A percentile compares a stretch with the other conserved stretches of the same genome.
Evolutionary conservation across 768 basidiomycete species (phyloP).

Genomic region (Pluteus cervinus): DNA sequence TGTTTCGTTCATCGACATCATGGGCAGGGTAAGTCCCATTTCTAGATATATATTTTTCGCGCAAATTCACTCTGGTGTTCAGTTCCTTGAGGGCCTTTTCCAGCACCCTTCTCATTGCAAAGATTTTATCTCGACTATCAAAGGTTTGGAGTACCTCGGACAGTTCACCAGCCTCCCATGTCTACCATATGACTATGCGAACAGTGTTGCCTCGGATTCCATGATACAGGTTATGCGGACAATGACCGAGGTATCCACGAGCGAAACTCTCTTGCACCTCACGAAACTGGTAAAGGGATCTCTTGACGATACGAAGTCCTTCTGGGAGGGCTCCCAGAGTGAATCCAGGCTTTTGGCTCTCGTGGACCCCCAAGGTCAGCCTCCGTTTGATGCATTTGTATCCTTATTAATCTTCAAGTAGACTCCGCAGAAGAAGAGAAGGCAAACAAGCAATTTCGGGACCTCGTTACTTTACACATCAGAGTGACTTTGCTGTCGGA

Average conservation of each 20-base stretch:
- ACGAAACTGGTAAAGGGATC: slow-evolving; percentile 65
- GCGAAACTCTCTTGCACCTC: slow-evolving; percentile 67
- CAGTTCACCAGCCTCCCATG: slow-evolving; percentile 78
- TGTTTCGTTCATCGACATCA: slow-evolving; percentile 72
- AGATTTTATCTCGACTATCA: slow-evolving; percentile 75
- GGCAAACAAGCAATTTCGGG: slow-evolving; percentile 63
- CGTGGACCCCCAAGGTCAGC: slow-evolving; percentile 46
- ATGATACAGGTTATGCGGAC: slow-evolving; percentile 85
- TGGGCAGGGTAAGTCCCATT: slow-evolving; percentile 56
- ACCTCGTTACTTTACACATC: slow-evolving; percentile 69
- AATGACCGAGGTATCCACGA: slow-evolving; percentile 81
- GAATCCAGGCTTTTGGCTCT: slow-evolving; percentile 61
- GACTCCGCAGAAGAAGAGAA: slow-evolving; percentile 32
- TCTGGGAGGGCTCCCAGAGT: slow-evolving; percentile 55
- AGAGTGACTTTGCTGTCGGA: slow-evolving; percentile 82
- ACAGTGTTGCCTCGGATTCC: slow-evolving; percentile 79
- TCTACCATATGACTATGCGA: slow-evolving; percentile 84
- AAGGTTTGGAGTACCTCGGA: slow-evolving; percentile 71
- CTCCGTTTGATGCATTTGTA: slow-evolving; percentile 4
- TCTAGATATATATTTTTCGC: slow-evolving; percentile 1
- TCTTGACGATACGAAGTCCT: slow-evolving; percentile 58
- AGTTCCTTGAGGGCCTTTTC: slow-evolving; percentile 95
- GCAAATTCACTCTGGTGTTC: slow-evolving; percentile 6
- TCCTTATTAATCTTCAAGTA: slow-evolving; percentile 5
- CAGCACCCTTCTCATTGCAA: slow-evolving; percentile 86